A percentile compares a stretch with the other conserved stretches of the same genome.
phyloP scores from a whole-genome alignment of 805 yeast genomes.

The Barnettozyma sucrosica region DNA sequence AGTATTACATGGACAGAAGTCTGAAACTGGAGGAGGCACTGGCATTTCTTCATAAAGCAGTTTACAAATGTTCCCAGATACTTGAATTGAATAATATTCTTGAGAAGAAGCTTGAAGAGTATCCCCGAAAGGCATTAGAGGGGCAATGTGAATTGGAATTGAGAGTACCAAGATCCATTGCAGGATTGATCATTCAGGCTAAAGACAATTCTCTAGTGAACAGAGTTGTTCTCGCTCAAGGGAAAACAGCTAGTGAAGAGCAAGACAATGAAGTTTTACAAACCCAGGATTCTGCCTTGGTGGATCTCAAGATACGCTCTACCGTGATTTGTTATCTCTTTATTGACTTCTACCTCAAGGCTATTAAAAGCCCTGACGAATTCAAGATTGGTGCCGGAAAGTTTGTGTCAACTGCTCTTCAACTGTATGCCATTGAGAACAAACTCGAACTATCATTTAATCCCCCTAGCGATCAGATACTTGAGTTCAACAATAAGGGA shows the following conservation, averaged over 20 bases:
- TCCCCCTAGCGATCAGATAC: conserved; percentile 16
- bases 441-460: background rate
- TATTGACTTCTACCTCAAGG: conserved; percentile 12
- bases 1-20: conserved; percentile 29
- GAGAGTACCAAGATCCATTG: conserved; percentile 13
- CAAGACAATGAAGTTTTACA: background rate
- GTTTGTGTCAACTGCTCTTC: background rate
- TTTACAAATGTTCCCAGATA: conserved; percentile 30
- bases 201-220: conserved; percentile 9
- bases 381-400: conserved; percentile 5
- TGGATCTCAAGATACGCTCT: conserved; percentile 17
- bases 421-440: background rate
- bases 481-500: conserved; percentile 12
- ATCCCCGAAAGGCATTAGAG: conserved; percentile 29
- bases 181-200: conserved; percentile 17
- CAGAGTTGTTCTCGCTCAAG: conserved; percentile 4
- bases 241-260: conserved; percentile 8
- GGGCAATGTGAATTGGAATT: conserved; percentile 15
- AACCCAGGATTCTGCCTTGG: conserved; percentile 6
- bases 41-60: conserved; percentile 32
- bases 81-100: conserved; percentile 22
- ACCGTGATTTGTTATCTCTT: conserved; percentile 18
- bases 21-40: conserved; percentile 36
- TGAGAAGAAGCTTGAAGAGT: conserved; percentile 14
- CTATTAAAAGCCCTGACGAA: background rate